Evolutionary conservation across 352 stramenopile genomes (phyloP).

Genomic region (Globisporangium radiosum): DNA sequence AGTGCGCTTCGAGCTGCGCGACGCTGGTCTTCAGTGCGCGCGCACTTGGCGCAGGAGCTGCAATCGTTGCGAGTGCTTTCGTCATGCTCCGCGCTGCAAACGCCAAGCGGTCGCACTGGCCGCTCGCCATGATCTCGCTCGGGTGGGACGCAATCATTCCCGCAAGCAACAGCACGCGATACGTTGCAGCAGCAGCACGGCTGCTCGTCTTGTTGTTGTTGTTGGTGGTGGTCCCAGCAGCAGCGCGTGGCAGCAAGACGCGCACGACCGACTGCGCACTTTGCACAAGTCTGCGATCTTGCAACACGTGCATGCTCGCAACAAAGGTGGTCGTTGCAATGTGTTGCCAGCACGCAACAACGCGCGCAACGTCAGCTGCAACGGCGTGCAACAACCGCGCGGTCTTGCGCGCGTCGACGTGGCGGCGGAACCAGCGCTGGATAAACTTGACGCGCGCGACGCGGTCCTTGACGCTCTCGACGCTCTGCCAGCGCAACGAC

Average conservation of each 20-base stretch:
- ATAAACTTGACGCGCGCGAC: slow-evolving; percentile 61
- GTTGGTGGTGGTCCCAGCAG: slow-evolving; percentile 6
- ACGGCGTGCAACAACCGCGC: slow-evolving; percentile 27
- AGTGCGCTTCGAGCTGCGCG: slow-evolving; percentile 37
- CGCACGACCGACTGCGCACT: slow-evolving; percentile 46
- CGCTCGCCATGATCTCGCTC: slow-evolving; percentile 50
- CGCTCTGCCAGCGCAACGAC: slow-evolving; percentile 56
- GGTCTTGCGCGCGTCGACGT: slow-evolving; percentile 35
- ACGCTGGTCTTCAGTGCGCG: slow-evolving; percentile 38
- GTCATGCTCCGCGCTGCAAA: slow-evolving; percentile 40
- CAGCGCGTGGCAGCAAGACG: slow-evolving; percentile 32
- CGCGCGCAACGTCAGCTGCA: slow-evolving; percentile 25
- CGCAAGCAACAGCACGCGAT: slow-evolving; percentile 65
- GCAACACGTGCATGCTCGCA: slow-evolving; percentile 54
- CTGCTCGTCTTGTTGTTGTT: not conserved
- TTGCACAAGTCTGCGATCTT: slow-evolving; percentile 42
- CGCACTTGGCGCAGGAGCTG: too few species aligned
- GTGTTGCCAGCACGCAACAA: slow-evolving; percentile 38
- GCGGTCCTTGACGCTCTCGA: slow-evolving; percentile 58
- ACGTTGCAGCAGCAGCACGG: slow-evolving; percentile 30
- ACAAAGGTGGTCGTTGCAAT: slow-evolving; percentile 40
- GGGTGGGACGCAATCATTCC: slow-evolving; percentile 68
- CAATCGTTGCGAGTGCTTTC: too few species aligned
- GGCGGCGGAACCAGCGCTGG: slow-evolving; percentile 64
- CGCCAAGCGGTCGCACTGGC: slow-evolving; percentile 31